Percentiles rank a stretch among this genome's conserved stretches.
Conservation (phyloP, 768 basidiomycete species). For the Hygrocybe punicea region DNA sequence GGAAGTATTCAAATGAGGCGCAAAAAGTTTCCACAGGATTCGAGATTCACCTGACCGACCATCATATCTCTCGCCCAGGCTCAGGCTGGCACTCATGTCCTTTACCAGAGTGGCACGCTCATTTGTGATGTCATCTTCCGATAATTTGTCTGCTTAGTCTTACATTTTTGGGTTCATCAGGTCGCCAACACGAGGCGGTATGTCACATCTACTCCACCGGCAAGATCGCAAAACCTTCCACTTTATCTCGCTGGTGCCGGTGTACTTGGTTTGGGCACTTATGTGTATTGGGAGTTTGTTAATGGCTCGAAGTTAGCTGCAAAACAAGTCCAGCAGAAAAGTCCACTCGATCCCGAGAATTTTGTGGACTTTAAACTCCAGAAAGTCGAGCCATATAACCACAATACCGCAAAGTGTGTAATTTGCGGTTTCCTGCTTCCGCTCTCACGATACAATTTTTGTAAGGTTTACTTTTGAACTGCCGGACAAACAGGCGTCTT, state of each 20-base stretch:
- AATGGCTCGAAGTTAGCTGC: constrained; percentile 13
- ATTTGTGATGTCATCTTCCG: constrained; percentile 1
- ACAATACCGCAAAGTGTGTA: constrained; percentile 79
- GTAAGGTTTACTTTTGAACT: constrained; percentile 75
- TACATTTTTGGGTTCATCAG: not conserved
- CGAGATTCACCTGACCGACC: not conserved
- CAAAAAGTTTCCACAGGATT: not conserved
- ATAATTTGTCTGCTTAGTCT: not conserved
- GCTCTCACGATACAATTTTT: not conserved
- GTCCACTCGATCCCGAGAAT: constrained; percentile 70
- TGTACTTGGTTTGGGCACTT: constrained; percentile 41
- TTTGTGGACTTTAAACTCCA: constrained; percentile 81
- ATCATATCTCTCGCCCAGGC: not conserved
- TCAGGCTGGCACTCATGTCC: not conserved
- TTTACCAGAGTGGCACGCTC: not conserved
- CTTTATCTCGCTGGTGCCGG: constrained; percentile 49
- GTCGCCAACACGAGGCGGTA: constrained; percentile 36
- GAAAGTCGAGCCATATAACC: constrained; percentile 82
- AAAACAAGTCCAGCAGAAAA: constrained; percentile 52
- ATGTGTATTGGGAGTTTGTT: constrained; percentile 48
- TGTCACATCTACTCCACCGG: constrained; percentile 37
- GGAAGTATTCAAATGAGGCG: not conserved
- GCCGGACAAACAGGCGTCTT: constrained; percentile 71
- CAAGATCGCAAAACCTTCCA: constrained; percentile 49
- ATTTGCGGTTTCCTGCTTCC: not conserved